A percentile compares a stretch with the other conserved stretches of the same genome.
Evolutionary conservation across 2,329 filamentous ascomycete species (phyloP).

Genomic region (Nigrospora sphaerica): DNA sequence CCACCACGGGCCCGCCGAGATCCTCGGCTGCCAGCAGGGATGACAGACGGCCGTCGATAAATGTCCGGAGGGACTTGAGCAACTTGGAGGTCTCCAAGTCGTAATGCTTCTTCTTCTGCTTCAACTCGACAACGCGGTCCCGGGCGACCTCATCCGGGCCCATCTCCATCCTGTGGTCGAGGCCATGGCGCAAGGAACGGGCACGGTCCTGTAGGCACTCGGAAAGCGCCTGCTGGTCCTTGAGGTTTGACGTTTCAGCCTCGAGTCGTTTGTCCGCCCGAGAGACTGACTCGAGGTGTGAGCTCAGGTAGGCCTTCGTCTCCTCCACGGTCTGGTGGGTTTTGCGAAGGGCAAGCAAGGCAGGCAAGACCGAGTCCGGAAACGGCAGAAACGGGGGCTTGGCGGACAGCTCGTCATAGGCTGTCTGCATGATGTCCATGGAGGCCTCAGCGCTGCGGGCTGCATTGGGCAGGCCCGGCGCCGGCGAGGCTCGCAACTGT

Average conservation of each 20-base stretch:
- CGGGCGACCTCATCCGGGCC: constrained; percentile 53
- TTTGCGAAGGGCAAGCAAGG: constrained; percentile 63
- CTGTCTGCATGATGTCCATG: constrained; percentile 49
- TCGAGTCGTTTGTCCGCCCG: constrained; percentile 40
- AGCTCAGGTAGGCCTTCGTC: constrained; percentile 50
- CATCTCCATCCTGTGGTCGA: constrained; percentile 50
- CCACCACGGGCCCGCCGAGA: constrained; percentile 74
- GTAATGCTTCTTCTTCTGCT: constrained; percentile 50
- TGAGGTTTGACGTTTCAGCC: constrained; percentile 39
- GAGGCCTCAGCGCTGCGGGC: constrained; percentile 19
- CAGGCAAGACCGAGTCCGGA: constrained; percentile 61
- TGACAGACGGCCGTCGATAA: constrained; percentile 65
- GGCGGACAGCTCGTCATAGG: constrained; percentile 57
- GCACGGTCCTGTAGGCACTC: constrained; percentile 49
- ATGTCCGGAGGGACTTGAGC: constrained; percentile 57
- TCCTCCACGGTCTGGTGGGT: constrained; percentile 58
- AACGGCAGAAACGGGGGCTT: constrained; percentile 60
- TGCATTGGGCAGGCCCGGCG: too few species aligned
- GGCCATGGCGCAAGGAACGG: constrained; percentile 47
- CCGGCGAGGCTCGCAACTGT: too few species aligned
- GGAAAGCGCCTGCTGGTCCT: constrained; percentile 49
- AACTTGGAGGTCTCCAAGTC: constrained; percentile 54
- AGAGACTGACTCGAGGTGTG: constrained; percentile 34
- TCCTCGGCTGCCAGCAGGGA: constrained; percentile 77
- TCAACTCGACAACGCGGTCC: constrained; percentile 56